Evolutionary conservation across 768 basidiomycete genomes (phyloP), one percentile per base, ranked within the genome.

Genomic region (Kwoniella sp.): DNA sequence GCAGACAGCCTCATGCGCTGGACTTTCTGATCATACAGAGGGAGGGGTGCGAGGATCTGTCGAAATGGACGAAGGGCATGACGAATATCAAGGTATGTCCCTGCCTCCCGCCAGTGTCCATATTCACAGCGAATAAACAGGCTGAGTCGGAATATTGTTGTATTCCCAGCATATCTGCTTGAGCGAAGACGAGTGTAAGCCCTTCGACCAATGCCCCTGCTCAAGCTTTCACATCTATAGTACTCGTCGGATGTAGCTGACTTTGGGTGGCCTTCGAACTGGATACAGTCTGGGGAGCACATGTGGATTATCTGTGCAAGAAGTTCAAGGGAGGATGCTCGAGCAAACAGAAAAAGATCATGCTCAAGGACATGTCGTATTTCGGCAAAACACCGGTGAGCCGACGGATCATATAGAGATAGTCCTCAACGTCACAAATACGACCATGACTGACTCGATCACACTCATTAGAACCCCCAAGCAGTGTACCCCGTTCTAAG

Each of bases 291-390:
- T 71, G 63, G 61, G 38, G 57, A 22, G n/a, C 54, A 2, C 70
- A 71, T 45, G 58, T 60, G 5, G 56, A 71, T 17, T 71, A 68
- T 52, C 55, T 71, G 17, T 71, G 70, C 56, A 31, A 54, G 30
- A 66, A 58, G 54, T 71, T 51, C 50, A 9, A 67, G 63, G 66
- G 68, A 62, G 68, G 66, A 15, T 71, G 70, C 38, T 60, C 58
- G 26, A 38, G 58, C 17, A 25, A 23, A 9, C 62, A 65, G 47
- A 23, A 55, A 31, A 45, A 47, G 29, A 51, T 55, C 22, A 62
- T 71, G 61, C 55, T 30, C 25, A 17, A 23, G 28, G 65, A 66
- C 51, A 60, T 66, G 65, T 11, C 55, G 13, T 54, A 37, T 25
- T 50, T 38, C 22, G 58, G 65, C 1, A 37, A 29, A 0, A 23